Evolutionary conservation across 2,329 filamentous ascomycete species (phyloP), one percentile per base, ranked within the genome.

Genomic region (Parastagonospora avenae): DNA sequence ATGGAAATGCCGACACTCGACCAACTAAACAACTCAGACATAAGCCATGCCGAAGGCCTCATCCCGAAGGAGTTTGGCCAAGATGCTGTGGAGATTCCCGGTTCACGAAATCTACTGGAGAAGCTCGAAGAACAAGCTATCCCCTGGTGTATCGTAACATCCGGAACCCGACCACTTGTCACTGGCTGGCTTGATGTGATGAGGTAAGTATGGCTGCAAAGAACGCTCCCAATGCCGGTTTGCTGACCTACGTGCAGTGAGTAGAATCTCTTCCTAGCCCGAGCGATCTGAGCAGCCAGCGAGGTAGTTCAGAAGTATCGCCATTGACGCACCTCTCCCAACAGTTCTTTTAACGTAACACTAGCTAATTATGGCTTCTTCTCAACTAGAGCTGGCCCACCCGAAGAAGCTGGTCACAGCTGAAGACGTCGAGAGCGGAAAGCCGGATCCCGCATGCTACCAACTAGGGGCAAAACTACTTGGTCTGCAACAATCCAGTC

Each of bases 61-160:
- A 85, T 97, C 32, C 93, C 93, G 2, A 82, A 85, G 67, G 80
- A 88, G 45, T 91, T 90, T 76, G 91, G 91, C 47, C 74, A 81
- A 35, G 88, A 93, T 72, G 93, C 91, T 33, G 80, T 87, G 52
- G 92, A 96, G 73, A 91, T 97, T 59, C 91, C 91, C 1, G 94
- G 93, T 10, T 88, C 90, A 6, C 85, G 92, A 54, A 71, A 79
- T 28, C 81, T 96, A 46, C 82, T 96, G 42, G 78, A 84, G 55
- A 73, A 79, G 29, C 81, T 97, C 36, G 88, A 89, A 55, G 72
- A 79, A 32, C 77, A 78, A 44, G 74, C 77, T 36, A 84, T 83
- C 3, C 87, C 86, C 48, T 97, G 93, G 94, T 90, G 91, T 43
- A 95, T 97, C 62, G 92, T 82, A 8, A 82, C 79, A 4, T 78